phyloP scores from a whole-genome alignment of 108 stramenopile genomes.

The Nitzschia palea region DNA sequence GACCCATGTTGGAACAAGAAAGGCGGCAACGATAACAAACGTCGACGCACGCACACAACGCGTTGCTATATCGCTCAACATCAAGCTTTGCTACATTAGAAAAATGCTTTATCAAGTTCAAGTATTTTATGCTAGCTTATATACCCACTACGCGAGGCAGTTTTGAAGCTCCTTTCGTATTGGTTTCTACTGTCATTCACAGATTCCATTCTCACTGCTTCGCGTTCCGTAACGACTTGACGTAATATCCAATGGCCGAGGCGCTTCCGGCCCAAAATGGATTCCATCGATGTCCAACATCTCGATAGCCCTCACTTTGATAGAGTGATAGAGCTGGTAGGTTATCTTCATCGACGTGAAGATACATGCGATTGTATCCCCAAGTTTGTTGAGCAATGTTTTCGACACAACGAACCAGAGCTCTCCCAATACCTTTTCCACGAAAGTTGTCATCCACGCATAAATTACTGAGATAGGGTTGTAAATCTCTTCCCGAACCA shows the following conservation, averaged over 20 bases:
- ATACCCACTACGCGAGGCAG: no score
- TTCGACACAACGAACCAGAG: constrained; percentile 76
- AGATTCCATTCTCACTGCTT: background rate
- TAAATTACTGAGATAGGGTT: constrained; percentile 83
- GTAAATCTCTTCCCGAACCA: constrained; percentile 42
- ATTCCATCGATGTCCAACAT: constrained; percentile 80
- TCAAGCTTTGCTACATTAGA: no score
- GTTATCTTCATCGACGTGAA: constrained; percentile 85
- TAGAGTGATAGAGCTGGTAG: constrained; percentile 71
- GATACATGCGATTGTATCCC: constrained; percentile 67
- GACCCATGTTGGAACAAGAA: constrained; percentile 36
- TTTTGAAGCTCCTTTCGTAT: no score
- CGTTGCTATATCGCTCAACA: no score
- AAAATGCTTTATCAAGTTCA: no score
- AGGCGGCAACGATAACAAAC: constrained; percentile 5
- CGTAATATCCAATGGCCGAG: constrained; percentile 76
- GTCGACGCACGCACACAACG: no score
- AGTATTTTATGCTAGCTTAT: no score
- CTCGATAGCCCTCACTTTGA: constrained; percentile 63
- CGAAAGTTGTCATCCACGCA: constrained; percentile 69
- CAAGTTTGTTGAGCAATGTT: constrained; percentile 64
- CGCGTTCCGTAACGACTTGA: constrained; percentile 40
- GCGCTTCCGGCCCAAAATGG: constrained; percentile 78
- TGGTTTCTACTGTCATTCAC: background rate
- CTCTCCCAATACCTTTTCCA: constrained; percentile 61